phyloP scores from a whole-genome alignment of 169 alveolate species.

The Plasmodium yoelii region DNA sequence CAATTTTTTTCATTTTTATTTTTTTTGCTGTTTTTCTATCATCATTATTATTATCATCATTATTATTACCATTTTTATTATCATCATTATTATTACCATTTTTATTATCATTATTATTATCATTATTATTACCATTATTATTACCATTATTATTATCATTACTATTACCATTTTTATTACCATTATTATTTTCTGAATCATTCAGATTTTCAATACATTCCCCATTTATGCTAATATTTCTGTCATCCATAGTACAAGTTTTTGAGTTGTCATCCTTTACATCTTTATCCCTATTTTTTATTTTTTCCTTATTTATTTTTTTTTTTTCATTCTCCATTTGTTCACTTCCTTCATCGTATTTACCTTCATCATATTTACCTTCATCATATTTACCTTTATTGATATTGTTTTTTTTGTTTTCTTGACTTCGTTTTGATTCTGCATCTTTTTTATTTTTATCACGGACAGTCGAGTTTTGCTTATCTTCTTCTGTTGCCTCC shows the following conservation, averaged over 20 bases:
- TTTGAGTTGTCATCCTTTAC: slow-evolving; percentile 35
- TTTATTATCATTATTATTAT: too few relatives aligned
- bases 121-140: too few relatives aligned
- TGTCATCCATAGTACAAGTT: slow-evolving; percentile 11
- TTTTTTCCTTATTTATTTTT: slow-evolving; percentile 6
- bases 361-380: not conserved
- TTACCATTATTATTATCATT: too few relatives aligned
- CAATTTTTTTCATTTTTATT: not conserved
- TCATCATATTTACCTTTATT: not conserved
- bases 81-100: too few relatives aligned
- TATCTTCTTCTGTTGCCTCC: not conserved
- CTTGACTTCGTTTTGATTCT: not conserved
- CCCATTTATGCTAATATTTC: not conserved
- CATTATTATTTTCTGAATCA: not conserved
- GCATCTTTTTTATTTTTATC: not conserved
- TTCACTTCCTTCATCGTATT: not conserved
- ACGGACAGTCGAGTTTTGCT: not conserved
- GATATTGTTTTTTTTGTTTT: not conserved
- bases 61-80: too few relatives aligned
- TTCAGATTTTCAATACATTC: slow-evolving; percentile 7
- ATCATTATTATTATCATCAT: too few relatives aligned
- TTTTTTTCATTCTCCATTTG: slow-evolving; percentile 2
- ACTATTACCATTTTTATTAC: too few relatives aligned
- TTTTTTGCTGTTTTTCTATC: not conserved
- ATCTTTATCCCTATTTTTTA: slow-evolving; percentile 21